Conservation (phyloP, 2,329 filamentous ascomycete species). For the Aaosphaeria arxii region DNA sequence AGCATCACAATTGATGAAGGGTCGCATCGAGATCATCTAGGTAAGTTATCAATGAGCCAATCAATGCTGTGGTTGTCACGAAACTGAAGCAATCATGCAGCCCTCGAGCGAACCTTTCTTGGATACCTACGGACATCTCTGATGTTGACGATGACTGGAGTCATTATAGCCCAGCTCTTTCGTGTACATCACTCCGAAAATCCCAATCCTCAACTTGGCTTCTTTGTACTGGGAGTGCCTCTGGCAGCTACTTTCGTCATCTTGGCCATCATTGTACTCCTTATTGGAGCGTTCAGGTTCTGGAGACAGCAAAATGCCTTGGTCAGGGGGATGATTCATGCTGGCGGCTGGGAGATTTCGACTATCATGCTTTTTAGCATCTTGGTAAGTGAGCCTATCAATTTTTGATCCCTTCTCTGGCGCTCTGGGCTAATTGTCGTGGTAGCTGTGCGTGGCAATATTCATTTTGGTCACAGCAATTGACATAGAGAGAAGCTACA, state of each 20-base stretch:
- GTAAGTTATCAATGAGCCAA: slow-evolving; percentile 34
- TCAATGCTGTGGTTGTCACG: background rate
- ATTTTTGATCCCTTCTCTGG: background rate
- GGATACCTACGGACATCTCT: slow-evolving; percentile 70
- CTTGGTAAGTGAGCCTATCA: slow-evolving; percentile 42
- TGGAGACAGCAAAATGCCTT: slow-evolving; percentile 62
- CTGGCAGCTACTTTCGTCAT: slow-evolving; percentile 51
- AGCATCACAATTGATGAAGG: slow-evolving; percentile 50
- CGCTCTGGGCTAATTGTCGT: background rate
- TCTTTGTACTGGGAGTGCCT: slow-evolving; percentile 59
- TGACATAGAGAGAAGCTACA: slow-evolving; percentile 14
- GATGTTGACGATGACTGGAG: slow-evolving; percentile 65
- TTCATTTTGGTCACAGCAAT: slow-evolving; percentile 13
- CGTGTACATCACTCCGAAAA: slow-evolving; percentile 52
- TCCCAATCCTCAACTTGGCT: slow-evolving; percentile 52
- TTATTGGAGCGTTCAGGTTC: slow-evolving; percentile 58
- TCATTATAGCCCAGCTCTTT: slow-evolving; percentile 66
- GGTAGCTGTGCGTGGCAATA: slow-evolving; percentile 5
- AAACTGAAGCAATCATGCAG: slow-evolving; percentile 38
- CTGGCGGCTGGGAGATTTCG: slow-evolving; percentile 59
- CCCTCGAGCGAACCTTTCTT: slow-evolving; percentile 72
- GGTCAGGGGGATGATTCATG: slow-evolving; percentile 54
- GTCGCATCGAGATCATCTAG: slow-evolving; percentile 55
- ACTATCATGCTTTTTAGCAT: slow-evolving; percentile 46
- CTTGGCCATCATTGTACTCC: slow-evolving; percentile 47